phyloP scores from a whole-genome alignment of 2,329 filamentous ascomycete genomes.

The Exophiala spinifera region DNA sequence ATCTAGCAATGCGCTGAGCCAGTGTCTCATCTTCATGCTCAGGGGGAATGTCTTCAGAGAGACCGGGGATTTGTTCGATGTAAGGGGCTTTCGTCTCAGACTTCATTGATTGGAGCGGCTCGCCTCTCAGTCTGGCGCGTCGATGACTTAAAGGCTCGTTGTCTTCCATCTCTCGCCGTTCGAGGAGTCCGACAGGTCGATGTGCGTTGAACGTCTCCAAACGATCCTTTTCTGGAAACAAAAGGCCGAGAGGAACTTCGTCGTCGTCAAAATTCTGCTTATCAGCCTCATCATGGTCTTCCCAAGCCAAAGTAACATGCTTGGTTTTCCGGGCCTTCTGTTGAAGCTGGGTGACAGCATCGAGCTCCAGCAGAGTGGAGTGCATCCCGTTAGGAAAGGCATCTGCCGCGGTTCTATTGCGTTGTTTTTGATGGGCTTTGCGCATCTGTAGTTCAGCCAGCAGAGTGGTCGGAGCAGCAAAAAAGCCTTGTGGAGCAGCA shows the following conservation, averaged over 20 bases:
- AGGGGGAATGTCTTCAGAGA: slow-evolving; percentile 22
- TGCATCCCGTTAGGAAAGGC: slow-evolving; percentile 75
- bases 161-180: slow-evolving; percentile 81
- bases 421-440: slow-evolving; percentile 80
- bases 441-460: slow-evolving; percentile 88
- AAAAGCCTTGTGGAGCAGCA: slow-evolving; percentile 49
- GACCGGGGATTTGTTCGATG: slow-evolving; percentile 31
- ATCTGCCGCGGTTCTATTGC: slow-evolving; percentile 66
- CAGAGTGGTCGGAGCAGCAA: slow-evolving; percentile 80
- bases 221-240: slow-evolving; percentile 56
- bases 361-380: slow-evolving; percentile 83
- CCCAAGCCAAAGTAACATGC: slow-evolving; percentile 87
- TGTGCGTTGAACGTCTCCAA: slow-evolving; percentile 33
- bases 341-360: slow-evolving; percentile 84
- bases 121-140: slow-evolving; percentile 69
- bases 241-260: slow-evolving; percentile 81
- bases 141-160: slow-evolving; percentile 82
- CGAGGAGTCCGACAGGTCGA: slow-evolving; percentile 47
- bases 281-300: slow-evolving; percentile 58
- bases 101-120: slow-evolving; percentile 38
- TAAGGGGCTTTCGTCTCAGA: slow-evolving; percentile 33
- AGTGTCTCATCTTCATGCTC: slow-evolving; percentile 45
- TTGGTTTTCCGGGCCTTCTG: slow-evolving; percentile 69
- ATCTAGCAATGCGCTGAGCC: slow-evolving; percentile 42
- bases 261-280: slow-evolving; percentile 64